These are phyloP conservation scores for Starmera pachycereana DNA, from an alignment of 805 yeast genomes.

Conservation along the genomic window DNA sequence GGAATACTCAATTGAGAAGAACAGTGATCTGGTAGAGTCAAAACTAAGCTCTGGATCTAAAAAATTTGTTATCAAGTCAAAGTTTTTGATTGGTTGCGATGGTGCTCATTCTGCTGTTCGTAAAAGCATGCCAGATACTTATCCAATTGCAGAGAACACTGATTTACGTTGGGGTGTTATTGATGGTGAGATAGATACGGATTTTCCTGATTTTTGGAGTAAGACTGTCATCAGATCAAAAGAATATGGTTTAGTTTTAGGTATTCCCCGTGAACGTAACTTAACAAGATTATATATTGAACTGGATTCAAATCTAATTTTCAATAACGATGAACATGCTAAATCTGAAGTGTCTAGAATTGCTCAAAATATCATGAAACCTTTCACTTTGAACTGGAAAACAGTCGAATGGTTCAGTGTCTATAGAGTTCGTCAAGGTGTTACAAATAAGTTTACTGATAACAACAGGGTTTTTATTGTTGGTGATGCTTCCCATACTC, in stretches of 20 bases:
- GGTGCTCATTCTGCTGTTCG: constrained; percentile 27
- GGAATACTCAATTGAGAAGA: constrained; percentile 5
- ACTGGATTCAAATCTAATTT: constrained; percentile 11
- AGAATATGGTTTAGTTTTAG: constrained; percentile 22
- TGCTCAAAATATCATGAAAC: constrained; percentile 10
- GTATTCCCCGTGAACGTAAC: constrained; percentile 25
- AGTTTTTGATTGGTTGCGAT: constrained; percentile 24
- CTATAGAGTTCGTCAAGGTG: constrained; percentile 25
- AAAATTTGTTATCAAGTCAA: constrained; percentile 16
- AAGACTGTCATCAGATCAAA: constrained; percentile 25
- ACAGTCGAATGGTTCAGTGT: constrained; percentile 23
- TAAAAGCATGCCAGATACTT: constrained; percentile 18
- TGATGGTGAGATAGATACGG: constrained; percentile 24
- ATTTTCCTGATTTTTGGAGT: constrained; percentile 25
- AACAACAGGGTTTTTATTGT: constrained; percentile 12
- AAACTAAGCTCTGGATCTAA: background rate
- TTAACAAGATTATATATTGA: constrained; percentile 24
- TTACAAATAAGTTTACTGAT: constrained; percentile 13
- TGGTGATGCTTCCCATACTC: constrained; percentile 19
- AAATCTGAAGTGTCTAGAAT: constrained; percentile 10
- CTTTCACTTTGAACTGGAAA: constrained; percentile 18
- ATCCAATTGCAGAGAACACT: constrained; percentile 25
- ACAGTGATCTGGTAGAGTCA: constrained; percentile 1
- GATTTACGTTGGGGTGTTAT: constrained; percentile 27
- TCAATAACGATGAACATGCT: constrained; percentile 4